phyloP scores from a whole-genome alignment of 139 green algal genomes.

The Yamagishiella unicocca region DNA sequence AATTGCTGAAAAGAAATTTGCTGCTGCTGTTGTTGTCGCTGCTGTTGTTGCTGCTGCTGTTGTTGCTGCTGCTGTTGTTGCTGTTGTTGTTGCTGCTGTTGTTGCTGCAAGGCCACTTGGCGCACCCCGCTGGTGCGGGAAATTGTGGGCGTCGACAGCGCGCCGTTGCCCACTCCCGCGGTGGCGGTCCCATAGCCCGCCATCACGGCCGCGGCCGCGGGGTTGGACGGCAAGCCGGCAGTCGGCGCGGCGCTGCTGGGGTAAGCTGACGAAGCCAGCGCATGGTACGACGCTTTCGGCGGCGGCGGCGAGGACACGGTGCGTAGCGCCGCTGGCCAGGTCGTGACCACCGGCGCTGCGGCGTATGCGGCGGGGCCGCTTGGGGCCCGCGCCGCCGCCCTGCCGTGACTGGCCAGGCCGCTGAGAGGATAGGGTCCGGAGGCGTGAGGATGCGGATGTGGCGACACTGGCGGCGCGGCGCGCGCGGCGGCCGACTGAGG shows the following conservation, averaged over 20 bases:
- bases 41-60: background rate
- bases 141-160: constrained; percentile 6
- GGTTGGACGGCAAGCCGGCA: too few species aligned
- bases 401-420: too few species aligned
- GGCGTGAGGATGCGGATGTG: too few species aligned
- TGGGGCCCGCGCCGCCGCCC: too few species aligned
- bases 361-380: too few species aligned
- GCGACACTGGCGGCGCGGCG: too few species aligned
- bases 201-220: background rate
- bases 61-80: background rate
- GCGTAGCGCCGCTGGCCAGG: background rate
- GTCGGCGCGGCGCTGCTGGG: too few species aligned
- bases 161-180: background rate
- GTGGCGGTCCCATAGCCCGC: background rate
- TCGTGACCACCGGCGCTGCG: background rate
- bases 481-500: background rate
- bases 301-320: background rate
- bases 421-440: too few species aligned
- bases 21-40: background rate
- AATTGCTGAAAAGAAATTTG: background rate
- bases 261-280: too few species aligned
- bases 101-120: background rate
- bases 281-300: background rate
- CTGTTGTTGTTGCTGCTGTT: background rate
- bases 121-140: constrained; percentile 27